Evolutionary conservation across 2,329 filamentous ascomycete species (phyloP).

Genomic region (Ophiostoma ips): DNA sequence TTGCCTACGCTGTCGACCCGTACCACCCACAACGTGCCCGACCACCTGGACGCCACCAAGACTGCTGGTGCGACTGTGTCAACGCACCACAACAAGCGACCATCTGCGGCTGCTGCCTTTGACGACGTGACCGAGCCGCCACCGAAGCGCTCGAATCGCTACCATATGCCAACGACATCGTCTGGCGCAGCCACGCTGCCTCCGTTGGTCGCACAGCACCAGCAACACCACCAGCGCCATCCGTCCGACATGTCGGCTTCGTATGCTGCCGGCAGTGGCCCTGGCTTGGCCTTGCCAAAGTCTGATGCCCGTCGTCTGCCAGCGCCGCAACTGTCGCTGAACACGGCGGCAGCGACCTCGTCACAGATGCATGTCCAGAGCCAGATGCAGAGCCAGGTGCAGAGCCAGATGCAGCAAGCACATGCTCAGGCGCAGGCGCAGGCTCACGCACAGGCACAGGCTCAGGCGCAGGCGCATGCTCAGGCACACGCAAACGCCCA

Average conservation of each 20-base stretch:
- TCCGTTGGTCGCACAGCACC: neutral
- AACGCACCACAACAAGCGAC: slow-evolving; percentile 27
- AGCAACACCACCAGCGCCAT: neutral
- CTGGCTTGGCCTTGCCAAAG: neutral
- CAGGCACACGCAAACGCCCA: neutral
- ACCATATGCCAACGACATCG: neutral
- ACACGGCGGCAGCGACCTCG: slow-evolving; percentile 28
- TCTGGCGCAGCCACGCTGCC: neutral
- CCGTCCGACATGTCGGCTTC: neutral
- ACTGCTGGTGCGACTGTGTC: slow-evolving; percentile 17
- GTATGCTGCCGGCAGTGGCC: neutral
- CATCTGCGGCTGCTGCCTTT: slow-evolving; percentile 33
- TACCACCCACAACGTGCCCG: neutral
- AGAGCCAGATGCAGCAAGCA: neutral
- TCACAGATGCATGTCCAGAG: slow-evolving; percentile 1
- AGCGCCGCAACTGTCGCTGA: slow-evolving; percentile 56
- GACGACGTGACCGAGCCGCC: slow-evolving; percentile 38
- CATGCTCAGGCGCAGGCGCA: neutral
- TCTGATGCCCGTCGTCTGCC: slow-evolving; percentile 39
- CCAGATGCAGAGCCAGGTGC: neutral
- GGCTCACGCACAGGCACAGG: neutral
- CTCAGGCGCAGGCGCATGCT: neutral
- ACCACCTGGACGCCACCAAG: slow-evolving; percentile 13
- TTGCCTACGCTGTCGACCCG: neutral
- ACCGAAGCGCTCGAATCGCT: slow-evolving; percentile 33